These are phyloP conservation scores for Beauveria sp. DNA, from an alignment of 2,329 filamentous ascomycete genomes.

Conservation along the genomic window DNA sequence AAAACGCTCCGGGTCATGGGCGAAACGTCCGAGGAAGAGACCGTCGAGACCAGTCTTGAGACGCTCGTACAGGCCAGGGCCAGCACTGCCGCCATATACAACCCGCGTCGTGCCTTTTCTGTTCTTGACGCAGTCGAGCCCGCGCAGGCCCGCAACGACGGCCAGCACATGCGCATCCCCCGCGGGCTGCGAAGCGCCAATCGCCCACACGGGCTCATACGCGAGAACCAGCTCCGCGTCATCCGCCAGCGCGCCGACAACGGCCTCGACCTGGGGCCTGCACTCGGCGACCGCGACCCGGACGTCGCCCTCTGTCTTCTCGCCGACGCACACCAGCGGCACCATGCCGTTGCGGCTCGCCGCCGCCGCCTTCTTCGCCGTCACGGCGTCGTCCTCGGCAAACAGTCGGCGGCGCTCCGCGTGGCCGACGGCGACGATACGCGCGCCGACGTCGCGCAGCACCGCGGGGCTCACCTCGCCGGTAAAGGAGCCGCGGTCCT, in stretches of 20 bases:
- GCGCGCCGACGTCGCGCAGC: conserved; percentile 59
- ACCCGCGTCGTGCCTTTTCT: conserved; percentile 57
- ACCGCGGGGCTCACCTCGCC: conserved; percentile 67
- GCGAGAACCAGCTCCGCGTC: conserved; percentile 67
- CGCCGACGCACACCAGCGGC: conserved; percentile 75
- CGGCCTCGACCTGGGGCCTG: conserved; percentile 54
- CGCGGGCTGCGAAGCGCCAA: conserved; percentile 67
- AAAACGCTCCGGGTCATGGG: conserved; percentile 66
- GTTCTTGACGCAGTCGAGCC: conserved; percentile 39
- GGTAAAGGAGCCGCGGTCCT: conserved; percentile 66
- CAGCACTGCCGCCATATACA: conserved; percentile 76
- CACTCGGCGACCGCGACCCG: conserved; percentile 57
- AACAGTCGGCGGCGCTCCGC: conserved; percentile 69
- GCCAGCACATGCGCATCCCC: conserved; percentile 63
- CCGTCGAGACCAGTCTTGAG: conserved; percentile 68
- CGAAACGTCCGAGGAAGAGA: conserved; percentile 74
- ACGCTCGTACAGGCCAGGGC: conserved; percentile 64
- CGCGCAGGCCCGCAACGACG: conserved; percentile 58
- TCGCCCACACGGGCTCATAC: conserved; percentile 87
- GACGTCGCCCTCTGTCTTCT: conserved; percentile 47
- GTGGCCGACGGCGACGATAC: conserved; percentile 72
- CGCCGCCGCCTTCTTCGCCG: conserved; percentile 62
- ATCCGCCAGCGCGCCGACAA: conserved; percentile 52
- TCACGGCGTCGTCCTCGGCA: conserved; percentile 62
- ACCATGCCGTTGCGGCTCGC: conserved; percentile 62